Evolutionary conservation across 1,139 yeast genomes (phyloP).

Genomic region (Suhomyces coccinellae): DNA sequence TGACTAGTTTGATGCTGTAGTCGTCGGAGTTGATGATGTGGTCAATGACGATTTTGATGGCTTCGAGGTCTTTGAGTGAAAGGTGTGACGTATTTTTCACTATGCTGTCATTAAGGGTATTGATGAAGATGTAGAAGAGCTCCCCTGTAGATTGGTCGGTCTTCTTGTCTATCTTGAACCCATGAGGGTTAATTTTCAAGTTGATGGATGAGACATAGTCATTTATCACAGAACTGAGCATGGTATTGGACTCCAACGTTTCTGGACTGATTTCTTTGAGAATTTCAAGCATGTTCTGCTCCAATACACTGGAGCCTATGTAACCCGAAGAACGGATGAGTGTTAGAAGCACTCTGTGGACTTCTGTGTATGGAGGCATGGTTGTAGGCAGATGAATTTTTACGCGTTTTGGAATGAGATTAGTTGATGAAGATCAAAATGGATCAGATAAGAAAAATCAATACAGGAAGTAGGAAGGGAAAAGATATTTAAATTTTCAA

Average conservation of each 20-base stretch:
- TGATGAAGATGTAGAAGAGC: slow-evolving; percentile 42
- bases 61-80: slow-evolving; percentile 48
- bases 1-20: slow-evolving; percentile 30
- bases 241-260: slow-evolving; percentile 12
- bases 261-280: slow-evolving; percentile 8
- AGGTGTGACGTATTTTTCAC: slow-evolving; percentile 44
- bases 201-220: slow-evolving; percentile 41
- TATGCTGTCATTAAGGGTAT: slow-evolving; percentile 41
- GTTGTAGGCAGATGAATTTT: not conserved
- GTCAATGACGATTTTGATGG: slow-evolving; percentile 51
- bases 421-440: not conserved
- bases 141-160: slow-evolving; percentile 39
- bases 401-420: not conserved
- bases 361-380: slow-evolving; percentile 22
- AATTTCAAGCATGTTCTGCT: slow-evolving; percentile 15
- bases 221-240: slow-evolving; percentile 22
- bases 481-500: not conserved
- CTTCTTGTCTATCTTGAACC: slow-evolving; percentile 45
- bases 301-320: slow-evolving; percentile 17
- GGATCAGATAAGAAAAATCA: not conserved
- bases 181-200: slow-evolving; percentile 36
- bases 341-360: slow-evolving; percentile 47
- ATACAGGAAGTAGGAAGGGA: not conserved
- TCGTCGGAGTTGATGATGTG: slow-evolving; percentile 35
- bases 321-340: slow-evolving; percentile 38